Percentiles rank a stretch among this genome's conserved stretches.
phyloP scores from a whole-genome alignment of 2,329 filamentous ascomycete species.

The Botrytis pseudocinerea region DNA sequence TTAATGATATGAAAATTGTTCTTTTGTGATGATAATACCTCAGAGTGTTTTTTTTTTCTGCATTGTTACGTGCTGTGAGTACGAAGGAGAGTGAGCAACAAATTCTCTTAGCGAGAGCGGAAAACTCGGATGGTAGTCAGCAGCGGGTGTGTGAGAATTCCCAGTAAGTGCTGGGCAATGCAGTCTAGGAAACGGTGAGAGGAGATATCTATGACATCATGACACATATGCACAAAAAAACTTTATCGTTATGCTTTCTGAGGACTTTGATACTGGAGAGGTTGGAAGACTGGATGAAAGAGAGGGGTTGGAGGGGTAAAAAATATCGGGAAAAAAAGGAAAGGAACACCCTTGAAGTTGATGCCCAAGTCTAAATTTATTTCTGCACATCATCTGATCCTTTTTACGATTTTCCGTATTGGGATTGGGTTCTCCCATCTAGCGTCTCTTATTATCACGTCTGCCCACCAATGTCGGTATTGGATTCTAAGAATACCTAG shows the following conservation, averaged over 20 bases:
- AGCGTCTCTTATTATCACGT: not conserved
- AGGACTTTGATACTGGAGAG: not conserved
- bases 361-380: conserved; percentile 1
- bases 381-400: conserved; percentile 5
- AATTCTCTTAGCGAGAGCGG: not conserved
- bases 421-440: not conserved
- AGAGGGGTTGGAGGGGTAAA: not conserved
- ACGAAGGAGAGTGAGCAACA: not conserved
- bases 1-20: conserved; percentile 15
- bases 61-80: not conserved
- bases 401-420: not conserved
- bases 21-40: not conserved
- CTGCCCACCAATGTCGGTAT: not conserved
- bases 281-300: not conserved
- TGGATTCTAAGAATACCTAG: not conserved
- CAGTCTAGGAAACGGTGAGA: not conserved
- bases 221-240: not conserved
- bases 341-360: not conserved
- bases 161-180: not conserved
- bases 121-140: not conserved
- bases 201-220: not conserved
- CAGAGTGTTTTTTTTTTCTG: not conserved
- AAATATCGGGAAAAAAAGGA: not conserved
- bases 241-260: not conserved
- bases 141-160: not conserved